Base-by-base conservation (phyloP, 352 stramenopile species). In the Phytophthora niederhauseri region DNA sequence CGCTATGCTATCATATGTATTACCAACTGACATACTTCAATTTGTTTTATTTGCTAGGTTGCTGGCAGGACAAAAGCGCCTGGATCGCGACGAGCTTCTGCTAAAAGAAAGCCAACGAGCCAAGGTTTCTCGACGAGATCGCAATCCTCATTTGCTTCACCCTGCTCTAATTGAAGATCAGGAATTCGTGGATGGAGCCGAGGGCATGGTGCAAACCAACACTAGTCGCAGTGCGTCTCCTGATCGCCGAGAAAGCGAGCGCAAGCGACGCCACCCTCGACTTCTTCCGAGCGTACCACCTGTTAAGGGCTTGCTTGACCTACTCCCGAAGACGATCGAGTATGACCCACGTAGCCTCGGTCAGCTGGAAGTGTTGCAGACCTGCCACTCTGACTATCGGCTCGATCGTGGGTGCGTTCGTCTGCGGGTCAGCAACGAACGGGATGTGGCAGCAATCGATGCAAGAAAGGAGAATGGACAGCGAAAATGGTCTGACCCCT, bases 281-380 rank as follows among this genome's bases (percentile, higher is more conserved):
- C 74, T 96, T 31, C 81, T 96, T 49, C 89, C 89, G 17, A 94
- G 86, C 59, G 76, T 95, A 15, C 86, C 87, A 31, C 84, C 86
- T 34, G 90, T 95, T 30, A 94, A 94, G 22, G 89, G 89, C 6
- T 65, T 96, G 43, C 57, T 96, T 4, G 89, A 96, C 43, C 54
- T 96, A n/a, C 68, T 96, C 6, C 89, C 89, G 1, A 95, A 92
- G 57, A 76, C 82, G n/a, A 65, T 81, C 2, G 80, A 90, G 31
- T 72, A 68, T 59, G 80, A 94, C 28, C 65, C 78, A 6, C 87
- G 81, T 41, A 73, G 70, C 17, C 53, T 90, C 36, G 85, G 81
- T 3, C 84, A 93, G 65, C 53, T 95, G 14, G 85, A 93, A 63
- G 84, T 97, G 24, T 55, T 97, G 6, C 87, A 95, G 74, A 85